Conservation (phyloP, 2,329 filamentous ascomycete species). For the Teratosphaeria gauchensis region DNA sequence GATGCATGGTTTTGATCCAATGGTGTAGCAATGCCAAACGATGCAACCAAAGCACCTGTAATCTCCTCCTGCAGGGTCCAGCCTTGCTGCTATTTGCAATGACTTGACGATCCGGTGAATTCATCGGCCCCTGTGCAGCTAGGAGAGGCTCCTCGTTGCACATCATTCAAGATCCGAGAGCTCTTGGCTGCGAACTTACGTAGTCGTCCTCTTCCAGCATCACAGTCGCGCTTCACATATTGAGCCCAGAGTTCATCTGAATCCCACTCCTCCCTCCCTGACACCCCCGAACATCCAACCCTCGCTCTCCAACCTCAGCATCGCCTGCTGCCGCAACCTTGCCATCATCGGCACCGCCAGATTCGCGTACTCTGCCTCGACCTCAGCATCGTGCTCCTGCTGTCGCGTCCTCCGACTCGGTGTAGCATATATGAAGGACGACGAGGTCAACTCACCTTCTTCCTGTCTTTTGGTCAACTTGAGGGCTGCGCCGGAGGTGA, state of each 20-base stretch:
- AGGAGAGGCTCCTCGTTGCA: too few species aligned
- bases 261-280: not conserved
- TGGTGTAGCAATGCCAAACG: not conserved
- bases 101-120: too few species aligned
- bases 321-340: conserved; percentile 14
- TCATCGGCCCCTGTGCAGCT: too few species aligned
- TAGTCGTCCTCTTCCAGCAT: too few species aligned
- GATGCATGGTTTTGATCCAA: not conserved
- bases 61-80: not conserved
- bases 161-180: too few species aligned
- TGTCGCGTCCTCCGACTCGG: not conserved
- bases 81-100: too few species aligned
- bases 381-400: not conserved
- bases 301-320: conserved; percentile 18
- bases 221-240: too few species aligned
- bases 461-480: conserved; percentile 14
- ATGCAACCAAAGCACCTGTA: not conserved
- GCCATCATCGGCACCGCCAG: conserved; percentile 13
- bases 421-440: not conserved
- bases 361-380: conserved; percentile 15
- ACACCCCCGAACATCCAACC: conserved; percentile 18
- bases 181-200: too few species aligned
- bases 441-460: conserved; percentile 12
- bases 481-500: conserved; percentile 16
- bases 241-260: too few species aligned